Evolutionary conservation across 352 stramenopile genomes (phyloP), one percentile per base, ranked within the genome.

Genomic region (Pythium grandisporangium): DNA sequence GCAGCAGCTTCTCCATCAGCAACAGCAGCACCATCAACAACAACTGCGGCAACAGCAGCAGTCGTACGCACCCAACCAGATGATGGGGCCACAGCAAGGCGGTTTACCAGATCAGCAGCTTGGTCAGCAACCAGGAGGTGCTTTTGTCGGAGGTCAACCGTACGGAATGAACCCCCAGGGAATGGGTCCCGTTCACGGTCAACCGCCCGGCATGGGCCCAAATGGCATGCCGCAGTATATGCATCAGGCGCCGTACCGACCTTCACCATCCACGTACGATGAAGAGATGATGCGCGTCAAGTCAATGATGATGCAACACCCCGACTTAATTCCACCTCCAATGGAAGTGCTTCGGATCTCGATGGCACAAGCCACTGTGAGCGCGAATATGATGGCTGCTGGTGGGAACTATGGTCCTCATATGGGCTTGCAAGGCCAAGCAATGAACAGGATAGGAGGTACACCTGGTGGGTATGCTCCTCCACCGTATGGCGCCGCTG

Each of bases 261-360:
- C 66, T 14, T 60, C 63, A 6, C 77, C 63, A 6, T 84, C 78
- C 20, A 79, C 68, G 7, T 93, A 91, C 44, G 81, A 92, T 42
- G 77, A 93, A 50, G 81, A 93, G 49, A 84, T 90, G 51, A 77
- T 82, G 46, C 67, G 80, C 16, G 74, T 93, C 29, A 91, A 90
- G 58, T 80, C 78, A 30, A 91, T 91, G 81, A 86, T 92, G 67
- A 86, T 85, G 66, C 75, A 89, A 51, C 81, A 93, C 37, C 72
- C 74, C 2, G 81, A 93, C 45, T 49, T 91, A 50, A 93, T 93
- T 41, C 76, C 81, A 5, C 81, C 81, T 11, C 81, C 81, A 24
- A 84, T 88, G 73, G 81, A 93, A 45, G 78, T 93, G 25, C 59
- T 93, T 26, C 81, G 76, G 17, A 89, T 92, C 38, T 85, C 72